Percentiles rank a stretch among this genome's conserved stretches.
phyloP scores from a whole-genome alignment of 2,329 filamentous ascomycete genomes.

The Cladosporium sp. region DNA sequence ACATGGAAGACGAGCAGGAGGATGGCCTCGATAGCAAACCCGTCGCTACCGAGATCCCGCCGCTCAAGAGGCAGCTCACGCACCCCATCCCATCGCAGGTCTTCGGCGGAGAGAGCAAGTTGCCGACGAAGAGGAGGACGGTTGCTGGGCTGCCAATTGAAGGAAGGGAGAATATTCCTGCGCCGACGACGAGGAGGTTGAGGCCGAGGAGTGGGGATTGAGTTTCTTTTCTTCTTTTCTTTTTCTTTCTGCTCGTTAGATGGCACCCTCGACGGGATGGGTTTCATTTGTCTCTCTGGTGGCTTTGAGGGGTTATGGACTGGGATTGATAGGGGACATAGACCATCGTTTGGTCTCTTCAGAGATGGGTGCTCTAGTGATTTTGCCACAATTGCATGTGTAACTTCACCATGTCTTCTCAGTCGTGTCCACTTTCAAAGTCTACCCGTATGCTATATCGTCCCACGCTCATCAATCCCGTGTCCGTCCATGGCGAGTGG shows the following conservation, averaged over 20 bases:
- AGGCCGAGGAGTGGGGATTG: slow-evolving; percentile 15
- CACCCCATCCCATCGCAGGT: slow-evolving; percentile 18
- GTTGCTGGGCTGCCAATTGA: slow-evolving; percentile 36
- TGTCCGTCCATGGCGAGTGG: background rate
- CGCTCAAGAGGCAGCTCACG: slow-evolving; percentile 11
- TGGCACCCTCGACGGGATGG: background rate
- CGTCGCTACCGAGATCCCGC: background rate
- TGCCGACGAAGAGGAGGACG: slow-evolving; percentile 41
- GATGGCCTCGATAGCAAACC: slow-evolving; percentile 30
- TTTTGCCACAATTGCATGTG: no score
- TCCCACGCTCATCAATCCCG: background rate
- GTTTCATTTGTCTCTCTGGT: background rate
- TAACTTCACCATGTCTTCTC: no score
- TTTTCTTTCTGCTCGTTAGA: background rate
- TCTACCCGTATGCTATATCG: no score
- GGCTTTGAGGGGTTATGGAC: background rate
- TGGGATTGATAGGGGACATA: background rate
- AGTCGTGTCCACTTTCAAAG: no score
- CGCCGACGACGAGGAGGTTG: slow-evolving; percentile 26
- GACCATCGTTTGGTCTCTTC: background rate
- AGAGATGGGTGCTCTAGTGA: no score
- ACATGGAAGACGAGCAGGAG: slow-evolving; percentile 28
- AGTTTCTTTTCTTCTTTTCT: background rate
- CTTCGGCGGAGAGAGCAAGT: slow-evolving; percentile 27
- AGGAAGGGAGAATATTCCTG: slow-evolving; percentile 39